These are phyloP conservation scores for Tremella yokohamensis DNA, from an alignment of 768 basidiomycete genomes.

Conservation along the genomic window DNA sequence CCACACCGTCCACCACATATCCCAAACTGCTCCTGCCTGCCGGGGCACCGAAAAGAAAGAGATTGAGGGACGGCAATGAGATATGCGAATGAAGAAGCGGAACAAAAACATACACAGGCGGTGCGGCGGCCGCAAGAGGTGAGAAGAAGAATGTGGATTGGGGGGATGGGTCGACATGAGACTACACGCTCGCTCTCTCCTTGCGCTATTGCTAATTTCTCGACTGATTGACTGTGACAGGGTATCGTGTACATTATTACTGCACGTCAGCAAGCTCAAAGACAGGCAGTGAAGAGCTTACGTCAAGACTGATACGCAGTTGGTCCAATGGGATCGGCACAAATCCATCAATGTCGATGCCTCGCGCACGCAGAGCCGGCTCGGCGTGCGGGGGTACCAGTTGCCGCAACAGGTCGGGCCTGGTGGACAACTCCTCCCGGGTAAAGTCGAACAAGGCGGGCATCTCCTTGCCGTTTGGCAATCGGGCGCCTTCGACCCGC, in stretches of 20 bases:
- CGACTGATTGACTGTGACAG: no score
- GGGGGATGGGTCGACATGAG: no score
- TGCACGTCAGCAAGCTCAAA: neutral
- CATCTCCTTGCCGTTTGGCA: constrained; percentile 97
- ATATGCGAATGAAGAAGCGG: constrained; percentile 1
- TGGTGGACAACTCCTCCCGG: constrained; percentile 91
- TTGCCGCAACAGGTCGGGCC: constrained; percentile 86
- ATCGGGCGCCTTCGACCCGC: constrained; percentile 78
- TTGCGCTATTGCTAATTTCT: no score
- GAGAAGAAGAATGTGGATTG: constrained; percentile 3
- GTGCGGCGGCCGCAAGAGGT: neutral
- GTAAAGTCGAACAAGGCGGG: constrained; percentile 93
- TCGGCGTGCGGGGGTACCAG: constrained; percentile 89
- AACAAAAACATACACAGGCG: neutral
- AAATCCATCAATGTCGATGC: constrained; percentile 83
- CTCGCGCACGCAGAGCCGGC: constrained; percentile 77
- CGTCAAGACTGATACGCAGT: constrained; percentile 85
- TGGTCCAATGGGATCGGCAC: constrained; percentile 97
- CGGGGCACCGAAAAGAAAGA: neutral
- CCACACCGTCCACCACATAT: neutral
- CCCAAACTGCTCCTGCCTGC: neutral
- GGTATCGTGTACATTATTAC: no score
- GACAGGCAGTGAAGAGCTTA: constrained; percentile 23
- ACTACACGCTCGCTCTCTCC: no score
- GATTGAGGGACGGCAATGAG: no score